Conservation (phyloP, 768 basidiomycete genomes). For the Leccinum imitatum region DNA sequence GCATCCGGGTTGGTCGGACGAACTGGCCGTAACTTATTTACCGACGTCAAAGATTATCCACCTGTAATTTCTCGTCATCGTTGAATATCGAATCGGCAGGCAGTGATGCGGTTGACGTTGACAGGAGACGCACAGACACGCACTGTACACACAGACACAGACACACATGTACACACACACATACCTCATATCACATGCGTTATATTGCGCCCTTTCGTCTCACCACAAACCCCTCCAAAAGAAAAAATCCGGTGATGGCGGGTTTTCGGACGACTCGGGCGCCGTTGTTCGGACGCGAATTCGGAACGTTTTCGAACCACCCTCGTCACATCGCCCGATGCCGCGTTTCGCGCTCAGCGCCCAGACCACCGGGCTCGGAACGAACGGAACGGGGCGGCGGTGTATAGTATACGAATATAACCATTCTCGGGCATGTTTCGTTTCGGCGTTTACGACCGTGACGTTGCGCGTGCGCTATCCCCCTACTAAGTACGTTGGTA, state of each 20-base stretch:
- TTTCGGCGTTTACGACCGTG: conserved; percentile 11
- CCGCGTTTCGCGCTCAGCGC: neutral
- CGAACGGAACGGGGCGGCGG: neutral
- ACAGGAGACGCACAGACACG: neutral
- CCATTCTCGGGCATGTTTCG: conserved; percentile 7
- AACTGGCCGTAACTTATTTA: conserved; percentile 15
- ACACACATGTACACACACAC: neutral
- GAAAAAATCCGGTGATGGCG: neutral
- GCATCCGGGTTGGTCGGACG: conserved; percentile 11
- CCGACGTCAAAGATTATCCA: conserved; percentile 12
- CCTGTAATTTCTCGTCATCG: conserved; percentile 7
- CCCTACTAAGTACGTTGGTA: too few relatives aligned
- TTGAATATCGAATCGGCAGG: neutral
- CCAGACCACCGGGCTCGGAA: neutral
- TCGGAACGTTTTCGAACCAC: neutral
- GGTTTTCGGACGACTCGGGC: neutral
- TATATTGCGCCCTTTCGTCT: too few relatives aligned
- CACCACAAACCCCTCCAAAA: neutral
- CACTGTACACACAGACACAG: neutral
- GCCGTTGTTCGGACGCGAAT: conserved; percentile 4
- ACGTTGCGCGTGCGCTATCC: conserved; percentile 19
- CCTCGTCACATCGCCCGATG: neutral
- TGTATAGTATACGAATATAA: neutral
- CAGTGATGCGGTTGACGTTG: neutral
- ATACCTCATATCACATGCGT: neutral